Base-by-base conservation (phyloP, 1,139 yeast genomes). In the Blastobotrys ciferrii region DNA sequence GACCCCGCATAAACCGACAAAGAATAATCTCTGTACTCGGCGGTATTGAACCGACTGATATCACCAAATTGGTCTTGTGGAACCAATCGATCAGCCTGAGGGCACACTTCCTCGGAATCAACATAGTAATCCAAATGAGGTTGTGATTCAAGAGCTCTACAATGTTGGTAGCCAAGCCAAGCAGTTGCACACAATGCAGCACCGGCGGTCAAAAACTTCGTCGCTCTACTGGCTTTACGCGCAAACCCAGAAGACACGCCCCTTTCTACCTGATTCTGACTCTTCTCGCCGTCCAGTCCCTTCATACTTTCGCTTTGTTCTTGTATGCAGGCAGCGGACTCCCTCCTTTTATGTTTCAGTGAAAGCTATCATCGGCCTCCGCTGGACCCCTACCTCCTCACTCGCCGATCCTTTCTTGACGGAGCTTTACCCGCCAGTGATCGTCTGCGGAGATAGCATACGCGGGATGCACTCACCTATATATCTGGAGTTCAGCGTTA, bases 1-100 rank as follows among this genome's bases (percentile, higher is more conserved):
- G 89, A 81, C 7, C 78, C 80, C 25, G 52, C 49, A 53, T 62
- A 56, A n/a, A 57, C 53, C 36, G 53, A 45, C 13, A 58, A 49
- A 3, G 66, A 58, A 32, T 51, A 45, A 39, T 61, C 46, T 11
- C 46, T 49, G 7, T 50, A 48, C 17, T 42, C 52, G 4, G 43
- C 51, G 12, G 55, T 35, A 31, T 53, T 40, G 38, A 40, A 30
- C 40, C 55, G 37, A 18, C 50, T 42, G 25, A 46, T 43, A 40
- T 44, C 18, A 23, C 18, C 46, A 38, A 9, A 39, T 47, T 6
- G 39, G 49, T 28, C 53, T 52, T 41, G 47, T 57, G 7, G 43
- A 52, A 11, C 53, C 55, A 14, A 55, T 58, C 12, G 55, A 51
- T 39, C 42, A 39, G 14, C 49, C 55, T 14, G 58, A 58, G 1